Evolutionary conservation across 305 asterid genomes (phyloP), one percentile per base, ranked within the genome.

Genomic region (Fraxinus ornus): DNA sequence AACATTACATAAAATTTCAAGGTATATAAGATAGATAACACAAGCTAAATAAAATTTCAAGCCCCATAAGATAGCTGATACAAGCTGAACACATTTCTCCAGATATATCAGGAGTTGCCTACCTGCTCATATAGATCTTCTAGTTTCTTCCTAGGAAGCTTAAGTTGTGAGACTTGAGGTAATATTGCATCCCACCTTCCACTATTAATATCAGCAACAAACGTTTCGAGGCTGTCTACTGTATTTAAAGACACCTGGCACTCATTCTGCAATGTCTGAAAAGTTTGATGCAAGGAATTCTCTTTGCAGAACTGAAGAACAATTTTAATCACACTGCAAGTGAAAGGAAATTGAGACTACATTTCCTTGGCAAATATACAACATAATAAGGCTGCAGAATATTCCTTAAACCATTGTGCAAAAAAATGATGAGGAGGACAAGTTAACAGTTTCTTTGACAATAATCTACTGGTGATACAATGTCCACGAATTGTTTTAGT

Each of bases 151-250:
- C 98, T 88, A 0, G 99, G 94, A 81, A 96, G 97, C 92, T 94
- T 96, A 68, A 96, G 97, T 81, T 96, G 99, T 78, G 99, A 89
- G 81, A 96, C 93, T 89, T 96, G 99, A 57, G 99, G 98, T 81
- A 96, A 91, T 80, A 96, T 94, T 17, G 99, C 98, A 88, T 96
- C 99, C 99, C 99, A 96, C 89, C 97, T 91, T 87, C 99, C 98
- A 86, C 98, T 89, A 79, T 96, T 96, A 82, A 96, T 89, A 88
- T 96, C 99, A 79, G 98, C 94, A 86, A 89, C 77, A 86, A 96
- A 94, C 8, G 99, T 96, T 86, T 96, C 99, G 17, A 85, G 92
- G 86, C 98, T 96, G 88, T 96, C 99, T 82, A 96, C 99, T 0
- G 99, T 96, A 84, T 96, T 96, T 37, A 96, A 92, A 76, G 99